These are phyloP conservation scores for Lactarius quietus DNA, from an alignment of 768 basidiomycete species.

Conservation along the genomic window DNA sequence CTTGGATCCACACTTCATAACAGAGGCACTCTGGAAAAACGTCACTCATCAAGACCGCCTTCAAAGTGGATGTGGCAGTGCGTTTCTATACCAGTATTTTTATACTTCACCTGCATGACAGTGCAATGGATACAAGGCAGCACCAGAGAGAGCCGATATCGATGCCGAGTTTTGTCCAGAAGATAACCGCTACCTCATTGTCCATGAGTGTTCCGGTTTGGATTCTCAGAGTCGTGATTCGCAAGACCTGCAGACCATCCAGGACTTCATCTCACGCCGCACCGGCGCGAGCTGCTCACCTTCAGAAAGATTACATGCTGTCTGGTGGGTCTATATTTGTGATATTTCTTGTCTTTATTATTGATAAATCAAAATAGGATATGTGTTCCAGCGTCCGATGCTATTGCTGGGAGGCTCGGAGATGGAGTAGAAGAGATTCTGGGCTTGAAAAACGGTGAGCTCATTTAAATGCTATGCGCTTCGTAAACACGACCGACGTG, in stretches of 20 bases:
- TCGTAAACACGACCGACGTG: no score
- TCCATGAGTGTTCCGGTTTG: constrained; percentile 9
- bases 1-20: no score
- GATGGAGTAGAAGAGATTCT: no score
- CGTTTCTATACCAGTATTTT: neutral
- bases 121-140: neutral
- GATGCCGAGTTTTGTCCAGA: neutral
- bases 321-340: neutral
- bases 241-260: neutral
- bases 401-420: neutral
- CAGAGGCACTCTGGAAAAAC: no score
- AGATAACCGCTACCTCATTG: constrained; percentile 4
- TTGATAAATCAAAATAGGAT: neutral
- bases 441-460: no score
- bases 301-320: constrained; percentile 10
- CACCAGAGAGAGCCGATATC: neutral
- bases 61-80: constrained; percentile 6
- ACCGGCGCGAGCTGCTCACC: neutral
- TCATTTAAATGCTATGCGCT: no score
- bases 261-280: neutral
- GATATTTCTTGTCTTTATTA: neutral
- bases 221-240: neutral
- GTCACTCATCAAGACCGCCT: no score
- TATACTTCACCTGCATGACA: neutral
- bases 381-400: neutral